Conservation (phyloP, 495 filamentous ascomycete genomes). For the Clavariopsis aquatica region DNA sequence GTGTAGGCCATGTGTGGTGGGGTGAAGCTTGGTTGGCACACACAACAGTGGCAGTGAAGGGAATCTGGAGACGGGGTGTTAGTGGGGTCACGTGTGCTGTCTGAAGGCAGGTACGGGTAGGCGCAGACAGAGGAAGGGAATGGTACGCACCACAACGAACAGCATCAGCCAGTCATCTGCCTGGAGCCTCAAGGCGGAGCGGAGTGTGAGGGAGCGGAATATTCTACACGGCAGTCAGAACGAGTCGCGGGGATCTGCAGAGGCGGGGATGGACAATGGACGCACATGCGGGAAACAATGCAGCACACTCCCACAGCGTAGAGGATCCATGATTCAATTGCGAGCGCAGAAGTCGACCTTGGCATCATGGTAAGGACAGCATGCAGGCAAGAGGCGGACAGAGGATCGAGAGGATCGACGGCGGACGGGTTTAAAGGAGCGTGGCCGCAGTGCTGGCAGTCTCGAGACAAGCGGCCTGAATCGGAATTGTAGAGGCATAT, state of each 20-base stretch:
- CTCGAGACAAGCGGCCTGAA: background rate
- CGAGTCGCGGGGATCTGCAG: too few species aligned
- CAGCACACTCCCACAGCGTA: slow-evolving; percentile 49
- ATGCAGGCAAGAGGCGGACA: slow-evolving; percentile 1
- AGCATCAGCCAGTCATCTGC: slow-evolving; percentile 63
- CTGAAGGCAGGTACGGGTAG: too few species aligned
- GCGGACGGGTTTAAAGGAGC: too few species aligned
- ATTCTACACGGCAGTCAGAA: slow-evolving; percentile 21
- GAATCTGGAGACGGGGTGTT: slow-evolving; percentile 14
- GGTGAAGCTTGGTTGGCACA: slow-evolving; percentile 57
- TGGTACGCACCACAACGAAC: slow-evolving; percentile 49
- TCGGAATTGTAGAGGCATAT: background rate
- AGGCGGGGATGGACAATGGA: background rate
- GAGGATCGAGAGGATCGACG: background rate
- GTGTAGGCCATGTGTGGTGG: slow-evolving; percentile 39
- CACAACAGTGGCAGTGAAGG: slow-evolving; percentile 51
- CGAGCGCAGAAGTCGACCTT: background rate
- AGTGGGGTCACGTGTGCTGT: slow-evolving; percentile 3
- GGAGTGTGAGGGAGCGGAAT: slow-evolving; percentile 48
- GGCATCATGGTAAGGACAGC: slow-evolving; percentile 2
- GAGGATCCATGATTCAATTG: slow-evolving; percentile 55
- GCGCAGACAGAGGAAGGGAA: too few species aligned
- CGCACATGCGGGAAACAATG: slow-evolving; percentile 44
- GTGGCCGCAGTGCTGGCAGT: too few species aligned
- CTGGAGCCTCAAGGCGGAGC: slow-evolving; percentile 52